Percentiles rank a stretch among this genome's conserved stretches.
Conservation (phyloP, 2,329 filamentous ascomycete genomes). For the Epichloe sylvatica region DNA sequence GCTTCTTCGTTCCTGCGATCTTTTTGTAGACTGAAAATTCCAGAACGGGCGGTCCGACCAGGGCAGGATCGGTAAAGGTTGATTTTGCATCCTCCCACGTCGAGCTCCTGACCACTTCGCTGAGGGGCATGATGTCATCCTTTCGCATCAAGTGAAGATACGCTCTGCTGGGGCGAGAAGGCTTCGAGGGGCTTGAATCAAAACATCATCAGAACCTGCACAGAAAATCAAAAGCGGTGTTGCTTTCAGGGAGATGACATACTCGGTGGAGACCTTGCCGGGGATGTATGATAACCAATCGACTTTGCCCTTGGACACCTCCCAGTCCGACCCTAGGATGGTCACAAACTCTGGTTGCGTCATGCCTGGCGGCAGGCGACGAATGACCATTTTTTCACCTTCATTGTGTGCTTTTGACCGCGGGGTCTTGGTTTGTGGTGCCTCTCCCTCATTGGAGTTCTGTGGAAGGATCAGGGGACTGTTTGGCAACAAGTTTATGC, state of each 20-base stretch:
- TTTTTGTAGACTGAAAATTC: conserved; percentile 79
- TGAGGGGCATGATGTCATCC: conserved; percentile 51
- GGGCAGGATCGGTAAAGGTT: conserved; percentile 54
- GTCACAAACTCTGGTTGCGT: conserved; percentile 63
- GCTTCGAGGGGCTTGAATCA: conserved; percentile 57
- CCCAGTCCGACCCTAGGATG: conserved; percentile 69
- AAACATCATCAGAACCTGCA: conserved; percentile 7
- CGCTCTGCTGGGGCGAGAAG: conserved; percentile 64
- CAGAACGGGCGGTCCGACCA: conserved; percentile 65
- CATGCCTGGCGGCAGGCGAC: conserved; percentile 74
- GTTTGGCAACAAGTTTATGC: neutral
- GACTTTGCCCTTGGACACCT: conserved; percentile 61
- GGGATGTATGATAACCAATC: conserved; percentile 61
- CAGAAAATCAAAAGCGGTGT: neutral
- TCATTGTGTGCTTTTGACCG: conserved; percentile 21
- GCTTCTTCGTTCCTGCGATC: conserved; percentile 58
- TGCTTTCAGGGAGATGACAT: conserved; percentile 17
- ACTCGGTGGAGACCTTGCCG: conserved; percentile 75
- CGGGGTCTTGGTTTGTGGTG: conserved; percentile 13
- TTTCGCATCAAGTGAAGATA: conserved; percentile 71
- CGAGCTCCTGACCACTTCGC: conserved; percentile 53
- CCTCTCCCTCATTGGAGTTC: conserved; percentile 14
- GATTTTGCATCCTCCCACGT: conserved; percentile 73
- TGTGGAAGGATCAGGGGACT: neutral
- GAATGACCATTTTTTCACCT: conserved; percentile 71